Percentiles rank a stretch among this genome's conserved stretches.
These are phyloP conservation scores for Ascochyta clinopodiicola DNA, from an alignment of 2,329 filamentous ascomycete species.

Conservation along the genomic window DNA sequence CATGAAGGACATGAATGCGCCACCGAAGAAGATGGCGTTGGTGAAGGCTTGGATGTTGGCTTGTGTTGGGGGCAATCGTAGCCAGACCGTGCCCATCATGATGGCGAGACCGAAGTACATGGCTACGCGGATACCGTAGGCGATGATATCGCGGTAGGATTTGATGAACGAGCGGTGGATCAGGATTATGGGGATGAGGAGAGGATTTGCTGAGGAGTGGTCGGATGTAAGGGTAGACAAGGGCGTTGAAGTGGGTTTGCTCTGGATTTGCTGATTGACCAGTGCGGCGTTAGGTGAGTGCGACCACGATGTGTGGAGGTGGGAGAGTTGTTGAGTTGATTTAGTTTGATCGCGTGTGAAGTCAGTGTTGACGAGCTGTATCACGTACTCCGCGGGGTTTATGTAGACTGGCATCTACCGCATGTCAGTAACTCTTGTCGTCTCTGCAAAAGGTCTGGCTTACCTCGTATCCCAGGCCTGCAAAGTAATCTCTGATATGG, in stretches of 20 bases:
- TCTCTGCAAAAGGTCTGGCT: neutral
- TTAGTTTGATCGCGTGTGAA: slow-evolving; percentile 63
- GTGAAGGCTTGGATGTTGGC: slow-evolving; percentile 79
- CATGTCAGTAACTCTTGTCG: neutral
- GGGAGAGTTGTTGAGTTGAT: slow-evolving; percentile 57
- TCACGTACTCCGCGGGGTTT: slow-evolving; percentile 81
- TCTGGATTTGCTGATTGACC: slow-evolving; percentile 35
- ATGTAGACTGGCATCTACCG: slow-evolving; percentile 69
- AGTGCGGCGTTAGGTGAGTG: slow-evolving; percentile 52
- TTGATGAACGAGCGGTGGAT: slow-evolving; percentile 84
- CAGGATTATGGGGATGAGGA: slow-evolving; percentile 66
- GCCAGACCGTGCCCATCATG: slow-evolving; percentile 89
- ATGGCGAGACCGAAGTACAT: slow-evolving; percentile 85
- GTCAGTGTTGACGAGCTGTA: slow-evolving; percentile 80
- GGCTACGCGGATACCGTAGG: slow-evolving; percentile 79
- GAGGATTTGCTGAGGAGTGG: slow-evolving; percentile 49
- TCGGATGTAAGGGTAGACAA: neutral
- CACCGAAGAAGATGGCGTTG: slow-evolving; percentile 73
- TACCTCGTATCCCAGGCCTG: slow-evolving; percentile 58
- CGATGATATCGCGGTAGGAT: slow-evolving; percentile 81
- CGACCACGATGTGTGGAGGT: slow-evolving; percentile 64
- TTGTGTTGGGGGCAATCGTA: slow-evolving; percentile 72
- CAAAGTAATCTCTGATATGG: slow-evolving; percentile 68
- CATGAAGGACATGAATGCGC: slow-evolving; percentile 62
- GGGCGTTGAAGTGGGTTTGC: neutral